Evolutionary conservation across 1,284 basidiomycete species (phyloP), one percentile per base, ranked within the genome.

Genomic region (Anthracocystis setariae): DNA sequence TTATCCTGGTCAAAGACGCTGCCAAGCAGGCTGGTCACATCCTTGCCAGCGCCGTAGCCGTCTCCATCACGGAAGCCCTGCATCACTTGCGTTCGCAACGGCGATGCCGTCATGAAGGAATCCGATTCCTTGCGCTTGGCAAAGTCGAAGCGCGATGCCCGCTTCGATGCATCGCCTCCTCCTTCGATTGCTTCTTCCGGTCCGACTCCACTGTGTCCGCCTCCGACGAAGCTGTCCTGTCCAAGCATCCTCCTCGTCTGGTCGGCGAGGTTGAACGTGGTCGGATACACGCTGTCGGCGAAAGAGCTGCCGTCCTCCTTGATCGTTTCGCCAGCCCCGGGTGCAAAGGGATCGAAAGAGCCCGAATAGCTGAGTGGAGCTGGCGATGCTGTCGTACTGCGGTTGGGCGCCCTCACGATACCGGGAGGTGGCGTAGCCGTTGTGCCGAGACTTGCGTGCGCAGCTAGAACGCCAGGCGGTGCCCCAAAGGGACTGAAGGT

Each of bases 291-390:
- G 45, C 46, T 61, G 9, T 70, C 63, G 32, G 45, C 60, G 17
- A 68, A 64, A 12, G 66, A 60, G 46, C 49, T 65, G 32, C 68
- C 61, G 17, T 60, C 54, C 45, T 61, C 67, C 45, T 66, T 62
- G 48, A 76, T 69, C 18, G 60, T 67, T 56, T 70, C 65, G n/a
- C 68, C 75, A 10, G 67, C 60, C 18, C 60, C 71, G 4, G 74
- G 61, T n/a, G 78, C 74, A 53, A 82, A 82, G 12, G 80, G 80
- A 44, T 81, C 75, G 43, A 82, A 82, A 7, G 76, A 72, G 46
- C 80, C 80, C 15, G 72, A 67, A 66, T 82, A 82, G 65, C 68
- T 68, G 33, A 71, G 56, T 27, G 71, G 63, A 17, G 66, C 58
- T 12, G 70, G 71, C 18, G 63, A 67, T 5, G 71, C 64, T 9